Evolutionary conservation across 352 stramenopile species (phyloP).

Genomic region (Pythium myriotylum): DNA sequence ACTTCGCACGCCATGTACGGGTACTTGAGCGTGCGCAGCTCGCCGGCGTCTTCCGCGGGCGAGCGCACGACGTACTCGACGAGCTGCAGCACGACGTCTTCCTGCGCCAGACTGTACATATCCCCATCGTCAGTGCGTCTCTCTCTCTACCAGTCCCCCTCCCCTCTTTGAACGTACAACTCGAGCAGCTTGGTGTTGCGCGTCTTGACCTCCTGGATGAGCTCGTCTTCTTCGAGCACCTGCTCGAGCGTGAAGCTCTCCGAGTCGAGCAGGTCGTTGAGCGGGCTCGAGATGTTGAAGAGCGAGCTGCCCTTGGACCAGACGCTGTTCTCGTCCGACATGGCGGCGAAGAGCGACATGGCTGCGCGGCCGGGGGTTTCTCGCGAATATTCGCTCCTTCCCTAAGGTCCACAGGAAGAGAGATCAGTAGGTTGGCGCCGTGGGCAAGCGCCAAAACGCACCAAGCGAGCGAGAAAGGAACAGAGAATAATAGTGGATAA

Average conservation of each 20-base stretch:
- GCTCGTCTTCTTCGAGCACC: slow-evolving; percentile 95
- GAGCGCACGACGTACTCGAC: slow-evolving; percentile 76
- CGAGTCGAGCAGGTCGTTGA: slow-evolving; percentile 95
- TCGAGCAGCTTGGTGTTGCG: slow-evolving; percentile 94
- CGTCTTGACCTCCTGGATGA: slow-evolving; percentile 97
- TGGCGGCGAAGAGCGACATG: slow-evolving; percentile 87
- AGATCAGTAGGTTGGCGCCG: too few relatives aligned
- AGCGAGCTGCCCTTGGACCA: slow-evolving; percentile 85
- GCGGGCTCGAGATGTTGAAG: slow-evolving; percentile 91
- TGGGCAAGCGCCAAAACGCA: too few relatives aligned
- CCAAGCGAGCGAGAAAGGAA: too few relatives aligned
- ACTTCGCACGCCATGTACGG: slow-evolving; percentile 98
- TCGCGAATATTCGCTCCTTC: not conserved
- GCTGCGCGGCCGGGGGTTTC: not conserved
- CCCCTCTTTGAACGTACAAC: slow-evolving; percentile 90
- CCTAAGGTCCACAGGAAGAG: not conserved
- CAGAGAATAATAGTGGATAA: too few relatives aligned
- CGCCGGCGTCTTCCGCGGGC: slow-evolving; percentile 50
- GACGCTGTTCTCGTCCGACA: slow-evolving; percentile 78
- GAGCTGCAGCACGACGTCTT: slow-evolving; percentile 65
- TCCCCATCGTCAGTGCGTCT: not conserved
- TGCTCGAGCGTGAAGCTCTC: slow-evolving; percentile 93
- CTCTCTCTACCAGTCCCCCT: slow-evolving; percentile 4
- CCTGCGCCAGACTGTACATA: slow-evolving; percentile 64
- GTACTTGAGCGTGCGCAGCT: slow-evolving; percentile 88